A percentile compares a stretch with the other conserved stretches of the same genome.
phyloP scores from a whole-genome alignment of 1,284 basidiomycete genomes.

The Ceratobasidium sp. region DNA sequence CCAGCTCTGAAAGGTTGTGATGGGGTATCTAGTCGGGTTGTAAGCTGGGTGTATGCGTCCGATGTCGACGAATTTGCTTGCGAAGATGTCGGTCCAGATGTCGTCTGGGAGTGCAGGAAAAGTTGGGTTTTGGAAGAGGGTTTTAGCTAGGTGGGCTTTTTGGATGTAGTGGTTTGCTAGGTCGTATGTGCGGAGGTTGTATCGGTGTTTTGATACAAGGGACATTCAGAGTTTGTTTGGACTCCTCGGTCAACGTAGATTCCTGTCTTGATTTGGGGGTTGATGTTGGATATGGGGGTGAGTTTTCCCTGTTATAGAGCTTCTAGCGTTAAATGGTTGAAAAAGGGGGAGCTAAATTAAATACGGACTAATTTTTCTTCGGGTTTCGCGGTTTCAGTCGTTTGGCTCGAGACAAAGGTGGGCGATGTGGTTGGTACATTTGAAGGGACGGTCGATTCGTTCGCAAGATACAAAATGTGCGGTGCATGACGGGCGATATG shows the following conservation, averaged over 20 bases:
- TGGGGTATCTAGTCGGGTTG: background rate
- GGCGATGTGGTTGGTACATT: background rate
- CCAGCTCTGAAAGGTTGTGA: background rate
- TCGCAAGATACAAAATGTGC: background rate
- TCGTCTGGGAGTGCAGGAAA: background rate
- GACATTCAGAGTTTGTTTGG: background rate
- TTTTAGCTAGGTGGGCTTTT: background rate
- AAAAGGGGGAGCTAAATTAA: background rate
- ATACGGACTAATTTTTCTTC: background rate
- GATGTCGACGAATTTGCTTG: background rate
- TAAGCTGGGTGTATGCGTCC: background rate
- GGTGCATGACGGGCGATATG: too few relatives aligned
- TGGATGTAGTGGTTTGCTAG: background rate
- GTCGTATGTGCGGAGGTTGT: background rate
- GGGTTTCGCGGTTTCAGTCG: background rate
- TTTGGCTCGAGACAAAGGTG: background rate
- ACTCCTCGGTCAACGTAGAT: background rate
- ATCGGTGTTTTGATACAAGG: background rate
- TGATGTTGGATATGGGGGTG: background rate
- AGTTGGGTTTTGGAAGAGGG: background rate
- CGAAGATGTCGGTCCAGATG: constrained; percentile 2
- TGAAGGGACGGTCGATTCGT: background rate
- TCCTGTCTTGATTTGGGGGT: background rate
- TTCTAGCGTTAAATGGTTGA: background rate
- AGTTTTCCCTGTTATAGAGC: background rate